Evolutionary conservation across 495 filamentous ascomycete genomes (phyloP), one percentile per base, ranked within the genome.

Genomic region (Daldinia childiae): DNA sequence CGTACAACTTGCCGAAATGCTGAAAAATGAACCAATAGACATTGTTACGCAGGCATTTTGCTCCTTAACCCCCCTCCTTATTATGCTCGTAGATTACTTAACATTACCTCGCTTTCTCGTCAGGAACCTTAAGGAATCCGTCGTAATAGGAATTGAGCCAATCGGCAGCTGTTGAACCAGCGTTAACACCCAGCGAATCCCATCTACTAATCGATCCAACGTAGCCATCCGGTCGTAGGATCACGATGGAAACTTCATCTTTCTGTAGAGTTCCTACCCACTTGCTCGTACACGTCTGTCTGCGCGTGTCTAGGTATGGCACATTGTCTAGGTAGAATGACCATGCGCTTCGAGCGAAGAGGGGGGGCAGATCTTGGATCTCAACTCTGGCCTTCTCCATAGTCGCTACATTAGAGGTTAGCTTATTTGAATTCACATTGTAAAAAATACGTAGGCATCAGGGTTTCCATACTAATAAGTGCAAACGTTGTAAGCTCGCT

Each of bases 171-270:
- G 81, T 76, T 39, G 78, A 74, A 17, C 82, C 87, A 1, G 79
- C 75, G 6, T 82, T 82, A 6, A 78, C 76, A n/a, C 76, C 74
- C 26, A 75, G 79, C 5, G 81, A 75, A 52, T 81, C 79, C 87
- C 87, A 91, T 19, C 79, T 78, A 12, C 83, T 82, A 32, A 89
- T 82, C 17, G 82, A 85, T 8, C 89, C 90, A 24, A 91, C 84
- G 77, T 92, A 91, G 26, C 89, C 89, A 77, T 92, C 90, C 1
- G 90, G 90, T 32, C 90, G 82, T 5, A 92, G 83, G 71, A 88
- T 86, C 50, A 88, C 84, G 29, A 91, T 82, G 27, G 82, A 84
- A 14, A 88, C 84, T 59, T 88, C 82, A 6, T 82, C 80, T 1
- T 77, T 77, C 0, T 76, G 76, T 19, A 90, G 63, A 21, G 78